Percentiles rank a stretch among this genome's conserved stretches.
phyloP scores from a whole-genome alignment of 2,329 filamentous ascomycete species.

The Pseudogymnoascus sp. region DNA sequence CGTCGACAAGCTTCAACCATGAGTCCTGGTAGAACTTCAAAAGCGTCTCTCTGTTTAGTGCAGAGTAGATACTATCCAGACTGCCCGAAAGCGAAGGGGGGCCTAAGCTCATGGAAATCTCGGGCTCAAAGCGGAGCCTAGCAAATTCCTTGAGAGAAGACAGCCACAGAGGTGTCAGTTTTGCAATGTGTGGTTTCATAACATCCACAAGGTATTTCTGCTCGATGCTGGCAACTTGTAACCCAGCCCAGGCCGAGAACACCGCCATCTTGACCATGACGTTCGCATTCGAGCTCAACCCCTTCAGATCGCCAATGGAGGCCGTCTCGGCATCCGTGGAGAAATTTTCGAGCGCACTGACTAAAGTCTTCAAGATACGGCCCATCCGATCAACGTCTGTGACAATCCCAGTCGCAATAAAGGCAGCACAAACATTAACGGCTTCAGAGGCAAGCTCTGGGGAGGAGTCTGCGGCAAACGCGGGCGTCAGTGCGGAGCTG shows the following conservation, averaged over 20 bases:
- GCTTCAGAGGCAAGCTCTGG: constrained; percentile 93
- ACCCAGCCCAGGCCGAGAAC: constrained; percentile 92
- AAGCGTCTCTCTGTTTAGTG: constrained; percentile 86
- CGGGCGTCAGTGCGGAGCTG: constrained; percentile 89
- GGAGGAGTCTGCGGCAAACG: constrained; percentile 91
- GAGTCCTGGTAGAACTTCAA: constrained; percentile 95
- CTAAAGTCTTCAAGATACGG: constrained; percentile 86
- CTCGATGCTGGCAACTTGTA: constrained; percentile 90
- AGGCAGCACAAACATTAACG: constrained; percentile 95
- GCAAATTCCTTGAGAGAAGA: constrained; percentile 91
- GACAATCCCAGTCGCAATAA: constrained; percentile 94
- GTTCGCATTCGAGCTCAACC: constrained; percentile 88
- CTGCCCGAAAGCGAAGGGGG: constrained; percentile 76
- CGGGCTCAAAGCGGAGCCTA: constrained; percentile 86
- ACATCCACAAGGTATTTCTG: constrained; percentile 85
- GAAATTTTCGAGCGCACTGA: constrained; percentile 87
- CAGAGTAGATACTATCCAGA: constrained; percentile 88
- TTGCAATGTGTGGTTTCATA: constrained; percentile 81
- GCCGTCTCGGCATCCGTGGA: constrained; percentile 72
- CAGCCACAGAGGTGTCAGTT: constrained; percentile 86
- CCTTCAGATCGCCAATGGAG: constrained; percentile 86
- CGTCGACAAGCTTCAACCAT: constrained; percentile 94
- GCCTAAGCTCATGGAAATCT: constrained; percentile 85
- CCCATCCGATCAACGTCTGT: constrained; percentile 99
- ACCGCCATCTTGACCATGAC: constrained; percentile 99